Percentiles rank a stretch among this genome's conserved stretches.
phyloP scores from a whole-genome alignment of 257 asterid genomes.

The Nicotiana paniculata region DNA sequence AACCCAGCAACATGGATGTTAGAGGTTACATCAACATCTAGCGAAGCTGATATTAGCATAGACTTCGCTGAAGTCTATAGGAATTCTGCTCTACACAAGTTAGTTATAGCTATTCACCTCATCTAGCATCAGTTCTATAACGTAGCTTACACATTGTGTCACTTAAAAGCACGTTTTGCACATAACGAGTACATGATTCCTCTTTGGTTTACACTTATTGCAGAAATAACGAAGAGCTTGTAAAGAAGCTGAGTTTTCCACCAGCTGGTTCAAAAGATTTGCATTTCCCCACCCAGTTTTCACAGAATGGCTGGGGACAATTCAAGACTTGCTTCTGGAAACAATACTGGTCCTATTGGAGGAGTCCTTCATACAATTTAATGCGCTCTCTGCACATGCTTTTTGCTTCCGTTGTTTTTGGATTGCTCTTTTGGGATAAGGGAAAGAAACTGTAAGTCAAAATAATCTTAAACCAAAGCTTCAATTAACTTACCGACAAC shows the following conservation, averaged over 20 bases:
- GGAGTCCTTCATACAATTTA: constrained; percentile 62
- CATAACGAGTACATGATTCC: not conserved
- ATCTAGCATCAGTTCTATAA: not conserved
- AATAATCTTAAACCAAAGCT: not conserved
- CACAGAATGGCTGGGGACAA: constrained; percentile 50
- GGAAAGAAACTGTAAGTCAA: constrained; percentile 41
- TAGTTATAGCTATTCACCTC: constrained; percentile 15
- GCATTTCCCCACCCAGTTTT: constrained; percentile 35
- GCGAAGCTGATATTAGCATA: constrained; percentile 48
- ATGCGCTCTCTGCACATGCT: constrained; percentile 33
- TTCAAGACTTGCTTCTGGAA: constrained; percentile 60
- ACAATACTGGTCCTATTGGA: constrained; percentile 60
- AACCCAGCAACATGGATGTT: constrained; percentile 71
- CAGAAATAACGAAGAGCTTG: constrained; percentile 41
- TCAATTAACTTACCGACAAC: not conserved
- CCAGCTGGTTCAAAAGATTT: constrained; percentile 34
- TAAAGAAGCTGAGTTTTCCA: constrained; percentile 27
- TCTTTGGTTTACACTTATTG: constrained; percentile 3
- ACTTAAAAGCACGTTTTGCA: not conserved
- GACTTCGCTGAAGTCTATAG: constrained; percentile 51
- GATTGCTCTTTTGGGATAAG: constrained; percentile 43
- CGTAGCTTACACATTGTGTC: not conserved
- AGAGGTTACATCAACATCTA: constrained; percentile 51
- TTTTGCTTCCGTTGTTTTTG: constrained; percentile 30
- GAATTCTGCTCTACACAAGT: constrained; percentile 39